Conservation (phyloP, 495 filamentous ascomycete species). For the Xylaria flabelliformis region DNA sequence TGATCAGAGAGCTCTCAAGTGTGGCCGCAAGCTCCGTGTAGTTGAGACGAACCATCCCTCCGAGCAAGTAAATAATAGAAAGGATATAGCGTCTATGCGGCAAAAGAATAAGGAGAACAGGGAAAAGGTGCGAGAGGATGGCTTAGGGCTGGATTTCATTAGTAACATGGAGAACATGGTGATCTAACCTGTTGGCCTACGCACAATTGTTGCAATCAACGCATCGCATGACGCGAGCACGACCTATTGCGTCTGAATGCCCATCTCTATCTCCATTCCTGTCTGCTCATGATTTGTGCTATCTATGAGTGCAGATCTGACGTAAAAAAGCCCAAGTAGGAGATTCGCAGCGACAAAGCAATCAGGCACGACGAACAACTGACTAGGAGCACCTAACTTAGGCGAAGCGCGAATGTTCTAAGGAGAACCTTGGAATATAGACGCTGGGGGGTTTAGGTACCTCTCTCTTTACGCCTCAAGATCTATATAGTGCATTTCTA, state of each 20-base stretch:
- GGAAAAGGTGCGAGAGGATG: neutral
- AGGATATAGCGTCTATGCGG: neutral
- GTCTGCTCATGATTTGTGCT: too few species aligned
- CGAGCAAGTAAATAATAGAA: neutral
- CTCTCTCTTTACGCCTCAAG: too few species aligned
- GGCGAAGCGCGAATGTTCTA: too few species aligned
- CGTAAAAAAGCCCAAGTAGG: too few species aligned
- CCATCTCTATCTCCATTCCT: neutral
- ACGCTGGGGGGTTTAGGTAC: too few species aligned
- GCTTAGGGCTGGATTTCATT: neutral
- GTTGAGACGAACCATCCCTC: neutral
- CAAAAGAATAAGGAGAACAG: neutral
- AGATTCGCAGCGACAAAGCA: too few species aligned
- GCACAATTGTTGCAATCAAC: neutral
- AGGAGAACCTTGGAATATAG: too few species aligned
- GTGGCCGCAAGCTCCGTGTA: neutral
- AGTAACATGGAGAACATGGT: neutral
- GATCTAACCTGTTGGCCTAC: neutral
- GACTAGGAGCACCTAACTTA: too few species aligned
- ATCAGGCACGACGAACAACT: neutral
- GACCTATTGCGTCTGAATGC: neutral
- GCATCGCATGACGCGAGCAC: too few species aligned
- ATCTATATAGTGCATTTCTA: too few species aligned
- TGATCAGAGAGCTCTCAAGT: constrained; percentile 1
- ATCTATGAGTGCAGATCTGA: too few species aligned